A percentile compares a stretch with the other conserved stretches of the same genome.
Evolutionary conservation across 179 eudicot species (phyloP).

Genomic region (Beta macrorhiza): DNA sequence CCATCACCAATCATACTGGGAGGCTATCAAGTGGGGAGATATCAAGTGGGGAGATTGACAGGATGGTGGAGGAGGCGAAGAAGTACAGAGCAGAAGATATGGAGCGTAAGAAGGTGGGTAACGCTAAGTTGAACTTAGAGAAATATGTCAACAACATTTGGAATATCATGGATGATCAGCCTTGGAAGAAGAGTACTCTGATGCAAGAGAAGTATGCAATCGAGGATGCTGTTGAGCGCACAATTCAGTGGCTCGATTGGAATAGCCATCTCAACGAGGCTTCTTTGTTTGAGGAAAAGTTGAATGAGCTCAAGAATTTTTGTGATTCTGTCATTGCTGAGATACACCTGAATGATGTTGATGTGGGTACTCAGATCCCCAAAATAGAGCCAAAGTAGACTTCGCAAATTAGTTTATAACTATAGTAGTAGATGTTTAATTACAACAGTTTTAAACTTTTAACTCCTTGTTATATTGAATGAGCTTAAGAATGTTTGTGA

Average conservation of each 20-base stretch:
- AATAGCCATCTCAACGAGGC: constrained; percentile 3
- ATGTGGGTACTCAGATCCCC: not conserved
- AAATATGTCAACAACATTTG: constrained; percentile 24
- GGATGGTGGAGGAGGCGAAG: constrained; percentile 36
- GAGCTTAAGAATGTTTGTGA: too few relatives aligned
- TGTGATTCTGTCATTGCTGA: constrained; percentile 31
- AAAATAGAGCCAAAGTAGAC: not conserved
- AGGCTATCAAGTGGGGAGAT: constrained; percentile 26
- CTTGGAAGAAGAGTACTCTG: constrained; percentile 8
- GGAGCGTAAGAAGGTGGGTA: constrained; percentile 27
- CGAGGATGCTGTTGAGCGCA: constrained; percentile 25
- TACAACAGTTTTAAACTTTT: too few relatives aligned
- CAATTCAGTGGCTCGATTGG: constrained; percentile 22
- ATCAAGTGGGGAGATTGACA: constrained; percentile 14
- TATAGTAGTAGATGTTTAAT: too few relatives aligned
- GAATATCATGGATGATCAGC: constrained; percentile 11
- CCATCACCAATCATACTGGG: constrained; percentile 29
- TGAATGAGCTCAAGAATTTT: constrained; percentile 31
- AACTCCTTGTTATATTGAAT: too few relatives aligned
- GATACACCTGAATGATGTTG: not conserved
- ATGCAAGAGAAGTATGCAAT: constrained; percentile 20
- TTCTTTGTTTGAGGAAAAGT: constrained; percentile 30
- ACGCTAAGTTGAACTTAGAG: constrained; percentile 30
- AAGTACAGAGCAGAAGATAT: constrained; percentile 26
- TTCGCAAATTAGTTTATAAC: too few relatives aligned